Percentiles rank a stretch among this genome's conserved stretches.
phyloP scores from a whole-genome alignment of 306 rosid species.

The Dryas octopetala region DNA sequence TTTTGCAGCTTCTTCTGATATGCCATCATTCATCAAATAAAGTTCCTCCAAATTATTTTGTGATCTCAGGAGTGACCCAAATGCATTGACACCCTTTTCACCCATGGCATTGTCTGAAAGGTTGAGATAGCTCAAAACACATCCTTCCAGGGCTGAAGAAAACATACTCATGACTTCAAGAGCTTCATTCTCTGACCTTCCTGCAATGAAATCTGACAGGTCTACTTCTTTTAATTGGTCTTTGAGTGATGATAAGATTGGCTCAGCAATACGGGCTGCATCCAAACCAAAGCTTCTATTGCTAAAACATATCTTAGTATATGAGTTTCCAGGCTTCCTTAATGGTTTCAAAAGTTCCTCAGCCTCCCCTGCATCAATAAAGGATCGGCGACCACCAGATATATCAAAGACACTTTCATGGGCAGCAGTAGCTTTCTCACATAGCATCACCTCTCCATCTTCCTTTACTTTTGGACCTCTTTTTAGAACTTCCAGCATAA shows the following conservation, averaged over 20 bases:
- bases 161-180: slow-evolving; percentile 75
- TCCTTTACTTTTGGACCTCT: slow-evolving; percentile 67
- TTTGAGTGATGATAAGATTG: slow-evolving; percentile 59
- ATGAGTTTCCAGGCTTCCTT: slow-evolving; percentile 44
- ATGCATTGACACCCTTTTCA: slow-evolving; percentile 80
- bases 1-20: slow-evolving; percentile 93
- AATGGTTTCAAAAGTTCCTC: slow-evolving; percentile 62
- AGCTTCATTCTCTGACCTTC: slow-evolving; percentile 80
- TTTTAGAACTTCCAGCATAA: slow-evolving; percentile 80
- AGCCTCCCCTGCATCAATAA: slow-evolving; percentile 68
- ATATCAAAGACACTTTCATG: slow-evolving; percentile 65
- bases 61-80: slow-evolving; percentile 63
- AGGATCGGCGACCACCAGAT: slow-evolving; percentile 72
- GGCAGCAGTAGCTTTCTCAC: slow-evolving; percentile 36
- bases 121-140: slow-evolving; percentile 57
- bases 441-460: slow-evolving; percentile 38
- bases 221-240: slow-evolving; percentile 72
- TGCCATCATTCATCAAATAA: slow-evolving; percentile 89
- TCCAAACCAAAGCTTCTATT: slow-evolving; percentile 85
- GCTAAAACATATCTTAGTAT: slow-evolving; percentile 71
- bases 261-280: slow-evolving; percentile 72
- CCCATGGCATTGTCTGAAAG: slow-evolving; percentile 89
- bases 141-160: slow-evolving; percentile 77
- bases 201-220: slow-evolving; percentile 83
- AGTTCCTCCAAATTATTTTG: slow-evolving; percentile 77